A percentile compares a stretch with the other conserved stretches of the same genome.
Conservation (phyloP, 106 monocot species). For the Cymbidium sinense region DNA sequence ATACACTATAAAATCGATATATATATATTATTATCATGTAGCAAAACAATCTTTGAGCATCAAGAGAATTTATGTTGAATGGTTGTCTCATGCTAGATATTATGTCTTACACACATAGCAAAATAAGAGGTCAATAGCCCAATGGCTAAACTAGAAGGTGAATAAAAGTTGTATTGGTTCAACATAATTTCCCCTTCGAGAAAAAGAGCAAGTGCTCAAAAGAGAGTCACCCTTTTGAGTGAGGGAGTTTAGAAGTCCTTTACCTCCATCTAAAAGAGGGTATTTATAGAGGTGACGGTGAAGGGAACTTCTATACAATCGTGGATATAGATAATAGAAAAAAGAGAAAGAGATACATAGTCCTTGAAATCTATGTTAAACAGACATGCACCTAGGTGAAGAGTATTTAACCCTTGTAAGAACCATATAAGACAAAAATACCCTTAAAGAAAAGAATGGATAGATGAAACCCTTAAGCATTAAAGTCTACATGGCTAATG, state of each 20-base stretch:
- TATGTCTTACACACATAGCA: not conserved
- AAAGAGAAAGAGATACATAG: too few relatives aligned
- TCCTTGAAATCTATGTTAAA: too few relatives aligned
- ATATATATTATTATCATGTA: not conserved
- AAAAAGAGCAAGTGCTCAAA: not conserved
- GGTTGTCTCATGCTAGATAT: not conserved
- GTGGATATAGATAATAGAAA: not conserved
- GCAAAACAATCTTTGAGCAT: not conserved
- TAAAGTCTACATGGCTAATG: too few relatives aligned
- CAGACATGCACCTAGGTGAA: too few relatives aligned
- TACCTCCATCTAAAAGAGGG: not conserved
- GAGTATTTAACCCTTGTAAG: too few relatives aligned
- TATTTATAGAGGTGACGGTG: not conserved
- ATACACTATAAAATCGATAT: not conserved
- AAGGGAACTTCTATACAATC: not conserved
- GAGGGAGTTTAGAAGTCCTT: too few relatives aligned
- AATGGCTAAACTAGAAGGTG: not conserved
- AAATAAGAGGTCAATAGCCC: not conserved
- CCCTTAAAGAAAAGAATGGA: too few relatives aligned
- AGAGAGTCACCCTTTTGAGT: too few relatives aligned
- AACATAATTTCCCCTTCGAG: not conserved
- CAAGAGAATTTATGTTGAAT: not conserved
- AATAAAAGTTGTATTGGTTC: not conserved
- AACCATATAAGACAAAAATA: too few relatives aligned
- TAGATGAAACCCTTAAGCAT: too few relatives aligned